phyloP scores from a whole-genome alignment of 768 basidiomycete species.

The Gyrodon lividus region DNA sequence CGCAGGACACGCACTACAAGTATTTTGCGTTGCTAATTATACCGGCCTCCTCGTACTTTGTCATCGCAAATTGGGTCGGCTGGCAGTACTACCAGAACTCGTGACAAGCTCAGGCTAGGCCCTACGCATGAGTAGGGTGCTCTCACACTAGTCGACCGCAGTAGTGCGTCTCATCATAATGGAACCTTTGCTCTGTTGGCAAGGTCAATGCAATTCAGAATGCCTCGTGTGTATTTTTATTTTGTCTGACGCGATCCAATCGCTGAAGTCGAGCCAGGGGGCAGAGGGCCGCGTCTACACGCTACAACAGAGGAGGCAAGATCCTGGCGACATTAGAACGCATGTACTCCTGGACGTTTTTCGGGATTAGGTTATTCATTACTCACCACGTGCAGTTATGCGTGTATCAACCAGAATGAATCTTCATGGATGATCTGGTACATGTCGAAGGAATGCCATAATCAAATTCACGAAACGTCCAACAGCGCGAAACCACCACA shows the following conservation, averaged over 20 bases:
- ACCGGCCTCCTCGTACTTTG: constrained; percentile 82
- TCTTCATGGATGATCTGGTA: background rate
- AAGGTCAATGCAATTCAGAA: constrained; percentile 16
- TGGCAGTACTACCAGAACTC: constrained; percentile 98
- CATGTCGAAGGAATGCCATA: constrained; percentile 6
- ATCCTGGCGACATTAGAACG: constrained; percentile 19
- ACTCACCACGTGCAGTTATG: constrained; percentile 2
- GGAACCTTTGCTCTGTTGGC: constrained; percentile 6
- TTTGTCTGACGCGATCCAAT: constrained; percentile 20
- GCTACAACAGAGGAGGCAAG: constrained; percentile 17
- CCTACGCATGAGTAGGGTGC: constrained; percentile 6
- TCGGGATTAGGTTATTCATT: constrained; percentile 1
- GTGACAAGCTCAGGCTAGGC: constrained; percentile 38
- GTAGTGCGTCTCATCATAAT: background rate
- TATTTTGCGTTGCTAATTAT: constrained; percentile 79
- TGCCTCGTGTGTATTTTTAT: constrained; percentile 22
- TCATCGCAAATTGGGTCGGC: constrained; percentile 98
- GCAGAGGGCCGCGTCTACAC: constrained; percentile 11
- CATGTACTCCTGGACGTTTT: background rate
- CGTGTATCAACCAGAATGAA: background rate
- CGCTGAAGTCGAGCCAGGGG: constrained; percentile 13
- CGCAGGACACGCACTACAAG: constrained; percentile 84
- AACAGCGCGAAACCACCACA: background rate
- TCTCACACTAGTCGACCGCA: background rate
- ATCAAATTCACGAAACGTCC: background rate